Conservation (phyloP, 106 monocot species). For the Phalaenopsis aphrodite region DNA sequence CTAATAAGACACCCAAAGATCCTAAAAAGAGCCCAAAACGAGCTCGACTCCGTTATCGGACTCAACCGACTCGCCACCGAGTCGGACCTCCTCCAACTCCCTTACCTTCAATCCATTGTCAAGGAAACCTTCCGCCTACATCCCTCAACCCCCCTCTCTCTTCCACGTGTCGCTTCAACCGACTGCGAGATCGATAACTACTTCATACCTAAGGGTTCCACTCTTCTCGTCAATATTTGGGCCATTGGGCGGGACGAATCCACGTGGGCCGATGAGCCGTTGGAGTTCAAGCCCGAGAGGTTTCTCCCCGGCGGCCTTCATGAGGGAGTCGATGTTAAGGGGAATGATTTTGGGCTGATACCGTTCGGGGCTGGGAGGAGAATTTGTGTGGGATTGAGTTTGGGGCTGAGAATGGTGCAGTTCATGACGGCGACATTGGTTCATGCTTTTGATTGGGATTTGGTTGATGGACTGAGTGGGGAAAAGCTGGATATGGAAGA, state of each 20-base stretch:
- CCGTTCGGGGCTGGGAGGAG: conserved; percentile 20
- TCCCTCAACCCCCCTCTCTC: conserved; percentile 18
- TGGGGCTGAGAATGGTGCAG: conserved; percentile 24
- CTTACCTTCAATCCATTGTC: conserved; percentile 17
- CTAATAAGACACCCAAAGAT: conserved; percentile 18
- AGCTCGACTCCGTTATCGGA: conserved; percentile 10
- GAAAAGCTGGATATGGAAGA: conserved; percentile 29
- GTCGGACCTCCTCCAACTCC: conserved; percentile 12
- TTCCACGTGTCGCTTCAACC: conserved; percentile 11
- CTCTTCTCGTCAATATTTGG: conserved; percentile 29
- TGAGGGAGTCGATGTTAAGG: conserved; percentile 9
- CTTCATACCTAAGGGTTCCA: conserved; percentile 8
- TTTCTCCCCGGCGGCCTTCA: conserved; percentile 15
- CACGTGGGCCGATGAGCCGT: conserved; percentile 13
- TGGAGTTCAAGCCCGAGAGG: conserved; percentile 21
- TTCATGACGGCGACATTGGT: conserved; percentile 23
- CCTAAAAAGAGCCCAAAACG: conserved; percentile 8
- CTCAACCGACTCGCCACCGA: conserved; percentile 3
- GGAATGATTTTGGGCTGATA: conserved; percentile 13
- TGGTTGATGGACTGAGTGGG: neutral
- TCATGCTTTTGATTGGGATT: conserved; percentile 23
- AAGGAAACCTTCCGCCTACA: conserved; percentile 37
- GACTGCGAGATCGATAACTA: conserved; percentile 11
- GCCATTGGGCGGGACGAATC: conserved; percentile 20
- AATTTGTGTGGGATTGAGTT: conserved; percentile 5